These are phyloP conservation scores for Xylaria bambusicola DNA, from an alignment of 495 filamentous ascomycete species.

Conservation along the genomic window DNA sequence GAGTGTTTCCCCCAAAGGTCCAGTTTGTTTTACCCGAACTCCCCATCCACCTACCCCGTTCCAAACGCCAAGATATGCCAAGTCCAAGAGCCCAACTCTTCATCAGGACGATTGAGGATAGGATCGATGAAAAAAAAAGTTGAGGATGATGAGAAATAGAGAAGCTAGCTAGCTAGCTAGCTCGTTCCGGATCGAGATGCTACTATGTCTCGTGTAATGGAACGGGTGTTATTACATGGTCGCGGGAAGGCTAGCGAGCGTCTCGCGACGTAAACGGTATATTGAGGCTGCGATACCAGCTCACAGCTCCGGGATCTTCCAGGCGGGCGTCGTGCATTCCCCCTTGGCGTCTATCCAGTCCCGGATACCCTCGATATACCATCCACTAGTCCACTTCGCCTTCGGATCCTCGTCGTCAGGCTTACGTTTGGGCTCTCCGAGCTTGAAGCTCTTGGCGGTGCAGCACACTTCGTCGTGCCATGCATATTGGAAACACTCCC, in stretches of 20 bases:
- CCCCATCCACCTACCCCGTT: constrained; percentile 5
- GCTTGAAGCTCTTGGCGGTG: constrained; percentile 36
- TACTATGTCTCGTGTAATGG: too few relatives aligned
- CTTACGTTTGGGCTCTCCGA: constrained; percentile 34
- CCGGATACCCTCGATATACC: constrained; percentile 38
- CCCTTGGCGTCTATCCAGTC: constrained; percentile 39
- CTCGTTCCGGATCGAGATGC: too few relatives aligned
- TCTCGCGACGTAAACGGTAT: too few relatives aligned
- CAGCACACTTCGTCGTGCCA: constrained; percentile 40
- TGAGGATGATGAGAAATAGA: too few relatives aligned
- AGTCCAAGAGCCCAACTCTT: constrained; percentile 5
- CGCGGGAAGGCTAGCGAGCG: too few relatives aligned
- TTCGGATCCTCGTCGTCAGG: constrained; percentile 19
- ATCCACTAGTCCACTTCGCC: constrained; percentile 35
- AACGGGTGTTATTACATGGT: constrained; percentile 6
- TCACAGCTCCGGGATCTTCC: constrained; percentile 26
- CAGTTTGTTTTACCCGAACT: too few relatives aligned
- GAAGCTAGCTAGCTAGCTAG: too few relatives aligned
- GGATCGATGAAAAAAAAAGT: not conserved
- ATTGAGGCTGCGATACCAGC: constrained; percentile 4
- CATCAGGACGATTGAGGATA: constrained; percentile 3
- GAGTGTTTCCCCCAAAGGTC: not conserved
- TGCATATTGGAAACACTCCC: constrained; percentile 38
- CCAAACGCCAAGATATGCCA: constrained; percentile 17
- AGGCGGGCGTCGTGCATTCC: constrained; percentile 33